Percentiles rank a stretch among this genome's conserved stretches.
phyloP scores from a whole-genome alignment of 1,139 yeast genomes.

The Nakaseomyces delphensis region DNA sequence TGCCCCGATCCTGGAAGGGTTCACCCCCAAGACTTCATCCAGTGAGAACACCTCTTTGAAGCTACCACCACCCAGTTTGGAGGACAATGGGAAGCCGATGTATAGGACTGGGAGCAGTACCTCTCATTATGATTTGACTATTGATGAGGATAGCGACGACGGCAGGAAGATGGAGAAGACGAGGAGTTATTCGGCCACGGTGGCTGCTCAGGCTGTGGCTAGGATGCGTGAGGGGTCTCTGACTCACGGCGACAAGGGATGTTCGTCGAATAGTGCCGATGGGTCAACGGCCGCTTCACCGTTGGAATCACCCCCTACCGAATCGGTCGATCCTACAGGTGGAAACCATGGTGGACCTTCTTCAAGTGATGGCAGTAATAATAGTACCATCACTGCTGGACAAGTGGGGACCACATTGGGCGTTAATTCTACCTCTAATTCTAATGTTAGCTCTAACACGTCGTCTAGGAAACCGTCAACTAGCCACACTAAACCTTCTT shows the following conservation, averaged over 20 bases:
- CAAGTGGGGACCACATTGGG: background rate
- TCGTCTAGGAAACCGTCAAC: conserved; percentile 31
- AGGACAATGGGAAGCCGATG: conserved; percentile 2
- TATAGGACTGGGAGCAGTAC: conserved; percentile 9
- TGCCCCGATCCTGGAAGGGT: conserved; percentile 67
- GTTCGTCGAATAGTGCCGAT: background rate
- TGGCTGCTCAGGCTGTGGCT: conserved; percentile 9
- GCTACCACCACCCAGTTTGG: conserved; percentile 30
- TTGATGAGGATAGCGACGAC: conserved; percentile 21
- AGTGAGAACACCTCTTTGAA: conserved; percentile 41
- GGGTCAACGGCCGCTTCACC: background rate
- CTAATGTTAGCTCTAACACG: conserved; percentile 19
- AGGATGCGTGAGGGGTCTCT: conserved; percentile 7
- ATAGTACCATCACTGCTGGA: background rate
- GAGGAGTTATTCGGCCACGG: conserved; percentile 3
- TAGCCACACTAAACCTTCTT: conserved; percentile 34
- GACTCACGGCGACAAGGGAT: background rate
- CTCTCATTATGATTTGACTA: conserved; percentile 1
- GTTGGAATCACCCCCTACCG: background rate
- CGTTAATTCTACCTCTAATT: conserved; percentile 9
- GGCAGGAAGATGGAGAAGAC: conserved; percentile 11
- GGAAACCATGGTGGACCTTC: background rate
- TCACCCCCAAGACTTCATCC: conserved; percentile 62
- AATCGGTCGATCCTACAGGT: too few species aligned
- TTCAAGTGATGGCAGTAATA: background rate